phyloP scores from a whole-genome alignment of 192 early-diverging fungal species.

The Allomyces arbusculus region DNA sequence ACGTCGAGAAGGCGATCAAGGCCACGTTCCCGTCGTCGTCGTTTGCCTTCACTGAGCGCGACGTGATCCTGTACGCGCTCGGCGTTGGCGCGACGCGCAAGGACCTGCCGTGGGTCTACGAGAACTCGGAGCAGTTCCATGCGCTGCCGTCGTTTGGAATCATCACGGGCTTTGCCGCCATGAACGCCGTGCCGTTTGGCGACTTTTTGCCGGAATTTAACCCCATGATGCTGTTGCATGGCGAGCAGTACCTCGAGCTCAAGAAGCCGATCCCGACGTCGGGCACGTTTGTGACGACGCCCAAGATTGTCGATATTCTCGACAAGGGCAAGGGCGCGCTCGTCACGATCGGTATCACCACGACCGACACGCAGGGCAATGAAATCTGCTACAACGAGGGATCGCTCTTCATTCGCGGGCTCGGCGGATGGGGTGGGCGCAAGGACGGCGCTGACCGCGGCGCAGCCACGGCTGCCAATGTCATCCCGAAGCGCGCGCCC shows the following conservation, averaged over 20 bases:
- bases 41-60: constrained; percentile 67
- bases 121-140: constrained; percentile 63
- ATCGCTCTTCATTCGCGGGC: constrained; percentile 81
- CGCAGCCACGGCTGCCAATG: constrained; percentile 58
- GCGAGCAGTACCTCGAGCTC: constrained; percentile 88
- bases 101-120: constrained; percentile 81
- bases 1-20: constrained; percentile 43
- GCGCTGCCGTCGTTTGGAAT: constrained; percentile 87
- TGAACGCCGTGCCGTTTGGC: constrained; percentile 25
- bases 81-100: constrained; percentile 75
- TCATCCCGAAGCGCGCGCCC: constrained; percentile 57
- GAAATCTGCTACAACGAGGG: constrained; percentile 69
- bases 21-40: constrained; percentile 23
- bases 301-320: constrained; percentile 73
- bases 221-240: constrained; percentile 95
- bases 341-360: constrained; percentile 59
- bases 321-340: constrained; percentile 93
- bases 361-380: constrained; percentile 51
- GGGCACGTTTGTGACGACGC: constrained; percentile 53
- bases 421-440: constrained; percentile 62
- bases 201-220: constrained; percentile 47
- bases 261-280: constrained; percentile 67
- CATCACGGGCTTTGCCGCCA: constrained; percentile 53
- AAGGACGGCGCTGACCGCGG: constrained; percentile 52
- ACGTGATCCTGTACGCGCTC: constrained; percentile 83